phyloP scores from a whole-genome alignment of 169 alveolate genomes.

The Cryptosporidium ubiquitum region DNA sequence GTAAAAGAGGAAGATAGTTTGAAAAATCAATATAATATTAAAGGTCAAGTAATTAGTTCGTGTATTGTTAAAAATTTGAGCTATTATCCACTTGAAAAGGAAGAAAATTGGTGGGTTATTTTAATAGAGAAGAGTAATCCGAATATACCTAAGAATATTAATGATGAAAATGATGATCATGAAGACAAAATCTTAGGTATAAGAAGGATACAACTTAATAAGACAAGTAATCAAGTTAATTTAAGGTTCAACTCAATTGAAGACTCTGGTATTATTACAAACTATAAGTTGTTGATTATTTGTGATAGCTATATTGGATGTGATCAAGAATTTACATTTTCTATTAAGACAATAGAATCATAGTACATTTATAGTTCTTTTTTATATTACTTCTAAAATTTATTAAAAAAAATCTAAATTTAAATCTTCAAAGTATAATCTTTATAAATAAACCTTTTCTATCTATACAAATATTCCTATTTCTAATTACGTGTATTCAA shows the following conservation, averaged over 20 bases:
- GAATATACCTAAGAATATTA: constrained; percentile 89
- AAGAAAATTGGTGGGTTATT: constrained; percentile 99
- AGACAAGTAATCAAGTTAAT: constrained; percentile 78
- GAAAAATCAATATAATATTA: constrained; percentile 60
- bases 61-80: constrained; percentile 74
- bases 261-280: constrained; percentile 79
- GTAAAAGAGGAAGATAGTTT: neutral
- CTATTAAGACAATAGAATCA: neutral
- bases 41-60: constrained; percentile 60
- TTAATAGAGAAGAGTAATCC: constrained; percentile 88
- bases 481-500: neutral
- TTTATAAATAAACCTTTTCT: neutral
- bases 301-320: constrained; percentile 87
- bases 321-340: constrained; percentile 82
- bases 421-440: neutral
- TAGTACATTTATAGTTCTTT: neutral
- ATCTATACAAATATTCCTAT: neutral
- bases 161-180: constrained; percentile 80
- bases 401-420: neutral
- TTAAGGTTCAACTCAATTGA: constrained; percentile 87
- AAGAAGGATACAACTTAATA: constrained; percentile 50
- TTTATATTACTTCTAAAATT: neutral
- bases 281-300: constrained; percentile 71
- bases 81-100: constrained; percentile 95
- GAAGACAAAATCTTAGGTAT: constrained; percentile 77